Base-by-base conservation (phyloP, 1,139 yeast species). In the Scheffersomyces segobiensis region DNA sequence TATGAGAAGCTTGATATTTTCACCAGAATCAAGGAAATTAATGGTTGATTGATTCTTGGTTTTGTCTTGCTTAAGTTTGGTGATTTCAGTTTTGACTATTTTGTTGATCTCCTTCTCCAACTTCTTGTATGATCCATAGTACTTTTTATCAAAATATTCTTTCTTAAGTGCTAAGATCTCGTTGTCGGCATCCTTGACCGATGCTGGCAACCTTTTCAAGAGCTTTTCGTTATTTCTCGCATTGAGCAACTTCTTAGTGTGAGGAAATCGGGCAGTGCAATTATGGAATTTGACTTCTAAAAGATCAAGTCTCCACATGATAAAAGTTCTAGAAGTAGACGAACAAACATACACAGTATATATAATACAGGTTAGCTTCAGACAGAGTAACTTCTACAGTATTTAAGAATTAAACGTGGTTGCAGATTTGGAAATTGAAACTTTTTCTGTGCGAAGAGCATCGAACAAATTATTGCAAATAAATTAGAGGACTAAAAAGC, bases 251-350 rank as follows among this genome's bases (percentile, higher is more conserved):
- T 80, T 81, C 57, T 77, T 78, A 1, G 92, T 87, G 58, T 79
- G 79, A 1, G 80, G 77, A 64, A 82, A 85, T 60, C 92, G 74
- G 2, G 92, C 87, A 46, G 75, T 70, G 55, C 69, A 70, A 53
- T 74, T 67, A 52, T 75, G 67, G 70, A 76, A 83, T 67, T 81
- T 82, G 55, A 78, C 77, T 64, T 85, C 87, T 52, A 85, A 71
- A 53, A 84, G 68, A 63, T 85, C 88, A 52, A 84, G 72, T 62
- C 78, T 81, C 84, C 87, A 84, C 66, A 83, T 48, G 42, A 32
- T 32, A 2, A 32, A 32, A 32, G 42, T 32, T 32, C 14, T 32
- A 14, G 42, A 5, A 32, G 42, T 32, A 17, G 12, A 10, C 17
- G 12, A 32, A 4, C 42, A 10, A 32, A 32, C 12, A 17, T 12